Conservation (phyloP, 306 rosid genomes). For the Hippophae tibetana region DNA sequence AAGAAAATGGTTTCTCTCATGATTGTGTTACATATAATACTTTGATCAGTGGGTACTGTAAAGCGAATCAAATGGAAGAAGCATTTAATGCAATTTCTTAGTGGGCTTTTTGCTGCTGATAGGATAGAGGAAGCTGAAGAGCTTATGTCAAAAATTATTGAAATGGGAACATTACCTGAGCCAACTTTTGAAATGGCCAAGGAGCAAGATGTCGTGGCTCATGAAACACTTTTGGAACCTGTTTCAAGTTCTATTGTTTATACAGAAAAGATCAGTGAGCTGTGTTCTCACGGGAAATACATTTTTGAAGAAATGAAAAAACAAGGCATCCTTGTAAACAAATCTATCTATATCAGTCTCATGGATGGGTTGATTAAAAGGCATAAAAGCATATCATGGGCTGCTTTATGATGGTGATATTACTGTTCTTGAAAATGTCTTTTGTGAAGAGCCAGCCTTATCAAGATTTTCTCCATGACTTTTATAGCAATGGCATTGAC, state of each 20-base stretch:
- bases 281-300: slow-evolving; percentile 62
- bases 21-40: slow-evolving; percentile 69
- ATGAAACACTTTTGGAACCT: slow-evolving; percentile 27
- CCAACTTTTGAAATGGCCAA: slow-evolving; percentile 15
- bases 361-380: slow-evolving; percentile 73
- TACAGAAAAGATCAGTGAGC: slow-evolving; percentile 50
- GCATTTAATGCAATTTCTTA: slow-evolving; percentile 48
- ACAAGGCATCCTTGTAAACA: slow-evolving; percentile 44
- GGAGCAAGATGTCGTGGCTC: slow-evolving; percentile 21
- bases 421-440: slow-evolving; percentile 7
- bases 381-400: slow-evolving; percentile 54
- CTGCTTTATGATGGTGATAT: slow-evolving; percentile 12
- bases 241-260: slow-evolving; percentile 32
- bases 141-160: slow-evolving; percentile 41
- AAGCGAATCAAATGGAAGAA: slow-evolving; percentile 56
- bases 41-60: slow-evolving; percentile 55
- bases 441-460: neutral
- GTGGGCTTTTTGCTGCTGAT: slow-evolving; percentile 42
- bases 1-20: slow-evolving; percentile 56
- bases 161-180: slow-evolving; percentile 26
- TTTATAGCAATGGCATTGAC: neutral
- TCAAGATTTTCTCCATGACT: slow-evolving; percentile 2
- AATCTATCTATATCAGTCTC: slow-evolving; percentile 45
- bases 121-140: slow-evolving; percentile 57
- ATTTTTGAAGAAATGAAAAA: slow-evolving; percentile 45